A percentile compares a stretch with the other conserved stretches of the same genome.
These are phyloP conservation scores for Agaricus blazei DNA, from an alignment of 768 basidiomycete genomes.

Conservation along the genomic window DNA sequence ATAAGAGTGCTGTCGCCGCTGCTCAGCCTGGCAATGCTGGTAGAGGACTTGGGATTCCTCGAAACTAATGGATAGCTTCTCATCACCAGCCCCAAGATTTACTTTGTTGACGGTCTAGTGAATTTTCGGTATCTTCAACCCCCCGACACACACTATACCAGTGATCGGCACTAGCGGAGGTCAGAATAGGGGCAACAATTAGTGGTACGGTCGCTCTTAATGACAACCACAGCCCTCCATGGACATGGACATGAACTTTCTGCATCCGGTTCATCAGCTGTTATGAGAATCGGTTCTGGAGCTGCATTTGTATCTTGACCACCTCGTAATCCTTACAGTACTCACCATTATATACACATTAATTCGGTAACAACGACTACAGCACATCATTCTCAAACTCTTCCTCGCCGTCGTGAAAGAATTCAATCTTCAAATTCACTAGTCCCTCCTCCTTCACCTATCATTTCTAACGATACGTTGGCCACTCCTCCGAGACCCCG, in stretches of 20 bases:
- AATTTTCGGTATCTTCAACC: not conserved
- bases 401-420: slow-evolving; percentile 14
- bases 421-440: slow-evolving; percentile 33
- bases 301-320: not conserved
- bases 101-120: slow-evolving; percentile 3
- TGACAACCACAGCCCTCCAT: not conserved
- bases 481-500: slow-evolving; percentile 38
- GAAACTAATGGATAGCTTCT: slow-evolving; percentile 41
- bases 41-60: slow-evolving; percentile 16
- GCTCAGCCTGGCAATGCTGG: not conserved
- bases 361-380: no score
- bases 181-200: not conserved
- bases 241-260: not conserved
- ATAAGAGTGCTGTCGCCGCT: slow-evolving; percentile 29
- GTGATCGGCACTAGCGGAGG: not conserved
- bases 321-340: not conserved
- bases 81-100: slow-evolving; percentile 25
- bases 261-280: not conserved
- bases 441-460: slow-evolving; percentile 37
- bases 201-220: slow-evolving; percentile 1
- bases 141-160: slow-evolving; percentile 14
- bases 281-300: not conserved
- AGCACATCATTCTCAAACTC: not conserved
- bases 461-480: slow-evolving; percentile 26
- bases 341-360: no score